Conservation (phyloP, 208 protist genomes). For the Naegleria lovaniensis region DNA sequence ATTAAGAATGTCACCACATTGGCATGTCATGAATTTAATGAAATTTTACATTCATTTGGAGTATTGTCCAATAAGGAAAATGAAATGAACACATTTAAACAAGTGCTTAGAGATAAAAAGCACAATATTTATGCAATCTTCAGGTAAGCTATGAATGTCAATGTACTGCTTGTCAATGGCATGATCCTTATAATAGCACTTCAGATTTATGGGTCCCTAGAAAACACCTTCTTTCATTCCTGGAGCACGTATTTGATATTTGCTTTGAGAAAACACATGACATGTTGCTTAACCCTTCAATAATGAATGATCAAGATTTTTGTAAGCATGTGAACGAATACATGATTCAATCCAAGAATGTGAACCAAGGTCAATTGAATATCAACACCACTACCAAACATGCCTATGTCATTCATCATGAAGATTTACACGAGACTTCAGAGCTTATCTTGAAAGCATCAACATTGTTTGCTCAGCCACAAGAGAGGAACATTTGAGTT, state of each 20-base stretch:
- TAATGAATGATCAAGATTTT: not conserved
- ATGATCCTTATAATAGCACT: too few species aligned
- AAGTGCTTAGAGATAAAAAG: not conserved
- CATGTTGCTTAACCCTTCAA: not conserved
- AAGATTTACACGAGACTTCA: not conserved
- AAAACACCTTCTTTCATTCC: not conserved
- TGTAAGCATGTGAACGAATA: not conserved
- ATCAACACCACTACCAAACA: not conserved
- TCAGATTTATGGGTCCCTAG: not conserved
- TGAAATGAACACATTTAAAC: not conserved
- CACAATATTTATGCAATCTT: not conserved
- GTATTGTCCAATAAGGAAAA: not conserved
- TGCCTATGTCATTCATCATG: not conserved
- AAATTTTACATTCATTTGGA: not conserved
- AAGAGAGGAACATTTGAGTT: too few species aligned
- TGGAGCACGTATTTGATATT: not conserved
- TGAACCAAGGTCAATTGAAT: not conserved
- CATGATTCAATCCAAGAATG: not conserved
- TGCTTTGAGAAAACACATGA: not conserved
- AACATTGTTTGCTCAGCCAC: too few species aligned
- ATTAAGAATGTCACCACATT: not conserved
- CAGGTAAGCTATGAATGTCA: not conserved
- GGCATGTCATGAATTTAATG: not conserved
- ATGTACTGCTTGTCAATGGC: too few species aligned
- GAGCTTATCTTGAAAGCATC: too few species aligned